These are phyloP conservation scores for Willaertia magna DNA, from an alignment of 208 protist species.

Conservation along the genomic window DNA sequence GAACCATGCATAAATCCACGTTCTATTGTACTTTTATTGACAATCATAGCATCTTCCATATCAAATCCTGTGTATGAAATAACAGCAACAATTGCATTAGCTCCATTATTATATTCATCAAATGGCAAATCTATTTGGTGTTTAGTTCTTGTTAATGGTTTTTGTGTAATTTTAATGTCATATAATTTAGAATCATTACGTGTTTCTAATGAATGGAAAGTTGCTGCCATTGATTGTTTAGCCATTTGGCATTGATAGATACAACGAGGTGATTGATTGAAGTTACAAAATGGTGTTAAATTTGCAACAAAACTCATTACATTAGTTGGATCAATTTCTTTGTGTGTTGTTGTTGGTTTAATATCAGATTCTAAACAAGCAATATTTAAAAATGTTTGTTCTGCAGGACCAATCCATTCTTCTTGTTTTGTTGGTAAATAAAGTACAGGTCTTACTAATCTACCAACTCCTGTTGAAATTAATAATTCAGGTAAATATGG, in stretches of 20 bases:
- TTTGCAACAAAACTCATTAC: slow-evolving; percentile 90
- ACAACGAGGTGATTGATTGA: slow-evolving; percentile 99
- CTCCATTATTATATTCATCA: slow-evolving; percentile 91
- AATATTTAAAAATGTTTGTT: slow-evolving; percentile 96
- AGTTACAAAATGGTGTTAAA: slow-evolving; percentile 97
- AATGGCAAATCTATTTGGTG: slow-evolving; percentile 79
- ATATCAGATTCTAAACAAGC: slow-evolving; percentile 49
- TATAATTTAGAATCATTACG: slow-evolving; percentile 97
- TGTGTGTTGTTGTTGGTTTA: slow-evolving; percentile 71
- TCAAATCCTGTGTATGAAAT: slow-evolving; percentile 99
- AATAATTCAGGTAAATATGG: slow-evolving; percentile 60
- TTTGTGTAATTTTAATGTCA: slow-evolving; percentile 86
- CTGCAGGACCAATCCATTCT: slow-evolving; percentile 83
- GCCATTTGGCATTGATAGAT: slow-evolving; percentile 99
- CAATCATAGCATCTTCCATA: slow-evolving; percentile 99
- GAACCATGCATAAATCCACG: slow-evolving; percentile 91
- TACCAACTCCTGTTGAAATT: slow-evolving; percentile 69
- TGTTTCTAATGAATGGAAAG: slow-evolving; percentile 70
- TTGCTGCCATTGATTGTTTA: slow-evolving; percentile 98
- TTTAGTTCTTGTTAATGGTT: slow-evolving; percentile 78
- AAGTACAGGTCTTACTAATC: slow-evolving; percentile 85
- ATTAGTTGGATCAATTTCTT: slow-evolving; percentile 80
- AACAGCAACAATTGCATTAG: slow-evolving; percentile 98
- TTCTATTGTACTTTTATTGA: slow-evolving; percentile 94
- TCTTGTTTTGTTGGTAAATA: slow-evolving; percentile 46